These are phyloP conservation scores for Penicillium canescens DNA, from an alignment of 495 filamentous ascomycete species.

Conservation along the genomic window DNA sequence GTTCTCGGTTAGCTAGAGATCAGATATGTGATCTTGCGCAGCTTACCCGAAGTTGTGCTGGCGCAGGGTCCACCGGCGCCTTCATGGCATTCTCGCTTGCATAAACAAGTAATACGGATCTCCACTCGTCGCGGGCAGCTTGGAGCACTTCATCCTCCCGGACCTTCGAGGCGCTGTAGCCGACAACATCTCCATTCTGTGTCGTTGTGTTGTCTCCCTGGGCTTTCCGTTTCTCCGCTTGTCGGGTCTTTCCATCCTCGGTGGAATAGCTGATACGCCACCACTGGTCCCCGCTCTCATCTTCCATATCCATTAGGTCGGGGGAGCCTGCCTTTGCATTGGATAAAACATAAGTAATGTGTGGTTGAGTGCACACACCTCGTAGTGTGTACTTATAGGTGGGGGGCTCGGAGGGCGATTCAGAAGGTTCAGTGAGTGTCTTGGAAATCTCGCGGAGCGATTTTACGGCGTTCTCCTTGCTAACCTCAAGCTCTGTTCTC, in stretches of 20 bases:
- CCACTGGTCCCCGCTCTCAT: conserved; percentile 41
- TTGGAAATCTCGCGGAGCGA: conserved; percentile 49
- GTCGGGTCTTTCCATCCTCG: conserved; percentile 45
- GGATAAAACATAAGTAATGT: conserved; percentile 53
- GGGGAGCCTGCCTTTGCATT: conserved; percentile 5
- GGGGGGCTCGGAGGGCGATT: conserved; percentile 44
- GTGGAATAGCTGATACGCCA: conserved; percentile 56
- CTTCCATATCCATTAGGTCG: conserved; percentile 27
- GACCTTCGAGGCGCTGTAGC: conserved; percentile 48
- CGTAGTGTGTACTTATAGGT: conserved; percentile 51
- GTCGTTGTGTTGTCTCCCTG: conserved; percentile 15
- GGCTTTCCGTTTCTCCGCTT: conserved; percentile 28
- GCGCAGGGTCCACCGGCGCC: conserved; percentile 30
- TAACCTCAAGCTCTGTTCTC: conserved; percentile 48
- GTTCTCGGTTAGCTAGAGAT: conserved; percentile 5
- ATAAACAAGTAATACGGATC: conserved; percentile 50
- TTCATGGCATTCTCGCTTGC: conserved; percentile 47
- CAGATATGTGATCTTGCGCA: neutral
- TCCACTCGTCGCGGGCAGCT: conserved; percentile 52
- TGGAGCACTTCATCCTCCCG: conserved; percentile 51
- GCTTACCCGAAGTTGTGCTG: conserved; percentile 43
- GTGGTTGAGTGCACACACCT: conserved; percentile 51
- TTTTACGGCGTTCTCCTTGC: conserved; percentile 50
- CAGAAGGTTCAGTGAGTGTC: conserved; percentile 53
- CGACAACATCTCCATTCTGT: conserved; percentile 39